Percentiles rank a stretch among this genome's conserved stretches.
These are phyloP conservation scores for Chrysopogon serrulatus DNA, from an alignment of 176 grass and related monocot species.

Conservation along the genomic window DNA sequence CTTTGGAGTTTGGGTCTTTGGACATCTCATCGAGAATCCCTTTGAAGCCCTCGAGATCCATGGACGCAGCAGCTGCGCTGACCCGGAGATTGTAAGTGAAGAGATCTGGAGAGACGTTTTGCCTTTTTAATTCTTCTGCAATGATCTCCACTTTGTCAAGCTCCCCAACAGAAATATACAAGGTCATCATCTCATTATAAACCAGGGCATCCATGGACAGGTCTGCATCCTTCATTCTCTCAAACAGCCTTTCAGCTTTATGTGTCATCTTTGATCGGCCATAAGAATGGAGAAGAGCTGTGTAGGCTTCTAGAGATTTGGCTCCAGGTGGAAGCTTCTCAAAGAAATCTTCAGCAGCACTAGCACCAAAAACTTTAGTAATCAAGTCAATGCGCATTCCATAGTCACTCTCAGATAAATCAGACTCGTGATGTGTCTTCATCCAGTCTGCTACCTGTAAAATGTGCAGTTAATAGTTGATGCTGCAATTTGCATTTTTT, in stretches of 20 bases:
- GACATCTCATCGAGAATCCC: conserved; percentile 73
- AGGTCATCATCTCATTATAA: conserved; percentile 86
- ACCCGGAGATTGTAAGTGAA: conserved; percentile 86
- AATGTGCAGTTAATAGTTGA: conserved; percentile 14
- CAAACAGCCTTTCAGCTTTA: conserved; percentile 62
- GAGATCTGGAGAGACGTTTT: conserved; percentile 52
- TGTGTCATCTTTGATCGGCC: conserved; percentile 69
- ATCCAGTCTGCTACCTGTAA: conserved; percentile 84
- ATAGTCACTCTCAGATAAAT: conserved; percentile 70
- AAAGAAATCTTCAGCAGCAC: conserved; percentile 79
- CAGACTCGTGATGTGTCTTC: conserved; percentile 62
- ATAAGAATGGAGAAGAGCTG: conserved; percentile 77
- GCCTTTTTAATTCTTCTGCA: conserved; percentile 51
- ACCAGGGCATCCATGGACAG: conserved; percentile 37
- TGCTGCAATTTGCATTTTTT: not conserved
- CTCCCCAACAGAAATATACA: conserved; percentile 77
- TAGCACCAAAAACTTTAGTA: conserved; percentile 77
- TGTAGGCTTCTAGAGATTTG: conserved; percentile 69
- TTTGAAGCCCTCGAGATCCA: conserved; percentile 52
- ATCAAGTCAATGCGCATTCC: conserved; percentile 65
- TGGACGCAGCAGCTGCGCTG: conserved; percentile 50
- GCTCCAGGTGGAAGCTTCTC: conserved; percentile 53
- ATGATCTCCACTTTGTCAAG: conserved; percentile 48
- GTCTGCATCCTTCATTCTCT: conserved; percentile 59
- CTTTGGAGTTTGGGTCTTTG: conserved; percentile 47